Conservation (phyloP, 1,284 basidiomycete species). For the Austroboletus novae-zelandiae region DNA sequence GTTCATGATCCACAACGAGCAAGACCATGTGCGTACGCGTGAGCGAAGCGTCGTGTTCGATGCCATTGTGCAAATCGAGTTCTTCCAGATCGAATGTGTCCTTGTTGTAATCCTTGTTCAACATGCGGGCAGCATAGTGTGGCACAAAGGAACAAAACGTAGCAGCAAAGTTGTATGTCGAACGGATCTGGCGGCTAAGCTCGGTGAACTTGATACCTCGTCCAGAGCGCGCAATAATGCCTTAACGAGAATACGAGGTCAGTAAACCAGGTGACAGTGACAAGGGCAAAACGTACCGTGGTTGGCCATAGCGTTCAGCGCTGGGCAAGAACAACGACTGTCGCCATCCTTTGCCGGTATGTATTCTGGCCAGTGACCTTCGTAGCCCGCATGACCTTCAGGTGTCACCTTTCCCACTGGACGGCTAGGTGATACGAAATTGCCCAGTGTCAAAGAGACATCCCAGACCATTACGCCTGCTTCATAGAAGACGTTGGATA, state of each 20-base stretch:
- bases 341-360: conserved; percentile 55
- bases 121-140: conserved; percentile 53
- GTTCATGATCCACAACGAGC: not conserved
- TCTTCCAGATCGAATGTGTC: conserved; percentile 65
- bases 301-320: conserved; percentile 72
- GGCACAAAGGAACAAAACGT: conserved; percentile 66
- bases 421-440: conserved; percentile 50
- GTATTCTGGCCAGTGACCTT: conserved; percentile 71
- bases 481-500: conserved; percentile 35
- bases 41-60: conserved; percentile 76
- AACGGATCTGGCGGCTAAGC: conserved; percentile 43
- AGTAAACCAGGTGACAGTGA: not conserved
- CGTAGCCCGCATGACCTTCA: conserved; percentile 53
- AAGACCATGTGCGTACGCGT: conserved; percentile 47
- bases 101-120: conserved; percentile 52
- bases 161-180: conserved; percentile 67
- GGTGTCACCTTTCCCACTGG: conserved; percentile 54
- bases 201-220: conserved; percentile 65
- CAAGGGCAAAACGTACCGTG: conserved; percentile 49
- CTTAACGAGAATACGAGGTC: conserved; percentile 35
- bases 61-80: conserved; percentile 68
- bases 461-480: conserved; percentile 51
- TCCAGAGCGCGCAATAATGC: conserved; percentile 66
- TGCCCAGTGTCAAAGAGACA: conserved; percentile 48
- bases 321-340: conserved; percentile 68